Conservation (phyloP, 208 protist genomes). For the Leptomonas pyrrhocoris region DNA sequence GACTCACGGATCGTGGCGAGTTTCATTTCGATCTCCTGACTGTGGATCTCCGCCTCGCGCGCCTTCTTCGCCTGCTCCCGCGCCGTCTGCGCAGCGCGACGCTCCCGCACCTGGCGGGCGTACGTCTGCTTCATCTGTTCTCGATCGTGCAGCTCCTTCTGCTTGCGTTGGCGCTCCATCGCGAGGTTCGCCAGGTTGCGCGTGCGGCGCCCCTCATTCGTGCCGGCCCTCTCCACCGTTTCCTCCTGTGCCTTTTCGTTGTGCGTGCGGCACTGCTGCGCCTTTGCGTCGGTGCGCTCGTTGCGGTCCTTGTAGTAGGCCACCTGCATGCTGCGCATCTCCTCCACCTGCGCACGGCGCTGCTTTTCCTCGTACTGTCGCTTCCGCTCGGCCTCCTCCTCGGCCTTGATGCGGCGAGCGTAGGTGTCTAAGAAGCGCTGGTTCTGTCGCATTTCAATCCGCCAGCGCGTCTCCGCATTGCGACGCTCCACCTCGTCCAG, state of each 20-base stretch:
- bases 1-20: slow-evolving; percentile 47
- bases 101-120: slow-evolving; percentile 33
- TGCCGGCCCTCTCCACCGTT: slow-evolving; percentile 41
- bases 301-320: slow-evolving; percentile 66
- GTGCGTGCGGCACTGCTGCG: slow-evolving; percentile 43
- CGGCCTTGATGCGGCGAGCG: slow-evolving; percentile 40
- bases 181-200: slow-evolving; percentile 47
- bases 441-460: slow-evolving; percentile 39
- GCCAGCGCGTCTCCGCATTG: slow-evolving; percentile 36
- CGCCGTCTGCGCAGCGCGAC: slow-evolving; percentile 36
- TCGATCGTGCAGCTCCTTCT: slow-evolving; percentile 54
- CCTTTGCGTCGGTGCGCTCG: slow-evolving; percentile 43
- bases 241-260: slow-evolving; percentile 44
- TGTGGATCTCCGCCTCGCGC: slow-evolving; percentile 34
- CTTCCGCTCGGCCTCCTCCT: slow-evolving; percentile 43
- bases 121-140: slow-evolving; percentile 45
- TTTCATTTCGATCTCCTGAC: slow-evolving; percentile 55
- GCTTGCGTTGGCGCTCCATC: slow-evolving; percentile 44
- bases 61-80: slow-evolving; percentile 35
- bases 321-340: slow-evolving; percentile 48
- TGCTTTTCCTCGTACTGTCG: slow-evolving; percentile 55
- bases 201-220: slow-evolving; percentile 51
- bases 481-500: slow-evolving; percentile 59
- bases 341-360: slow-evolving; percentile 40
- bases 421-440: slow-evolving; percentile 42